Conservation (phyloP, 2,329 filamentous ascomycete genomes). For the Neospermospora avenae region DNA sequence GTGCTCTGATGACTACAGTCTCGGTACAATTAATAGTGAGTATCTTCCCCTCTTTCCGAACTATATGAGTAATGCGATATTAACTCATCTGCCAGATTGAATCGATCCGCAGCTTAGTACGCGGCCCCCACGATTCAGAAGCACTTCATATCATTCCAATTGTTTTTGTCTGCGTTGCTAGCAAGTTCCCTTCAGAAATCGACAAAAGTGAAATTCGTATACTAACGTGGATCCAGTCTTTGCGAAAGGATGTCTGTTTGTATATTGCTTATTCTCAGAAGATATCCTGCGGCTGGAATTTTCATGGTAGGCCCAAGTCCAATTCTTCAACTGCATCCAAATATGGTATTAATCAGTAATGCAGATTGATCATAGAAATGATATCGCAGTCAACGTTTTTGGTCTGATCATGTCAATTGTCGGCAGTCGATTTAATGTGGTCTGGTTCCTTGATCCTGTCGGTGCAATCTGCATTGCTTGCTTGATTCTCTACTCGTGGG, state of each 20-base stretch:
- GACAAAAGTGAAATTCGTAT: too few species aligned
- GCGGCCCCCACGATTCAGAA: constrained; percentile 41
- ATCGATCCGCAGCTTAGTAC: constrained; percentile 50
- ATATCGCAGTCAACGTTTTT: constrained; percentile 88
- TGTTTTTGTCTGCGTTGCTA: constrained; percentile 51
- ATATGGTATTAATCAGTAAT: neutral
- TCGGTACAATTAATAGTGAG: constrained; percentile 58
- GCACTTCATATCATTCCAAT: constrained; percentile 52
- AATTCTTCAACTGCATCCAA: too few species aligned
- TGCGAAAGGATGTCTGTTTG: constrained; percentile 49
- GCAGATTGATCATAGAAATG: constrained; percentile 44
- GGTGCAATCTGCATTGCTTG: constrained; percentile 76
- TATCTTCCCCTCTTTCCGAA: neutral
- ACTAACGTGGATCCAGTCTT: constrained; percentile 38
- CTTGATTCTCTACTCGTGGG: constrained; percentile 80
- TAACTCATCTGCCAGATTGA: constrained; percentile 41
- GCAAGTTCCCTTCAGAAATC: constrained; percentile 39
- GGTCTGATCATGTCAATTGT: constrained; percentile 82
- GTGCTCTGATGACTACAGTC: constrained; percentile 63
- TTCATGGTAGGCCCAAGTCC: constrained; percentile 43
- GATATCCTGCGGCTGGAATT: constrained; percentile 53
- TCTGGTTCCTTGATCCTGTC: constrained; percentile 83
- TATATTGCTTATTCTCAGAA: constrained; percentile 52
- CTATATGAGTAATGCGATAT: neutral
- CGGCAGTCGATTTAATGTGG: constrained; percentile 57